Evolutionary conservation across 352 stramenopile species (phyloP).

Genomic region (Thalassiosira sp.): DNA sequence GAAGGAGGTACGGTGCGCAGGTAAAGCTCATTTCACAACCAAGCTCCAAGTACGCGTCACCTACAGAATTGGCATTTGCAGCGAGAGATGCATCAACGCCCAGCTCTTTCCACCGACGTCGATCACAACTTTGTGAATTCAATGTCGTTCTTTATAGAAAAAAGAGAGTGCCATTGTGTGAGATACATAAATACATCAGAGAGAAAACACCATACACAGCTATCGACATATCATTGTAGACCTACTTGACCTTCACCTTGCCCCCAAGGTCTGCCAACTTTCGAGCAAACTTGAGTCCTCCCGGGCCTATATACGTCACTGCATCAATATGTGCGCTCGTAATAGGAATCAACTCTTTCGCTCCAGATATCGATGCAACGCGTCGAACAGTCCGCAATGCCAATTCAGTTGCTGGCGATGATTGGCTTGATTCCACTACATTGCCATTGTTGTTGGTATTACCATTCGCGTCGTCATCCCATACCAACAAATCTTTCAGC

Average conservation of each 20-base stretch:
- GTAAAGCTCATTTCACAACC: constrained; percentile 73
- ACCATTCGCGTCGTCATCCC: background rate
- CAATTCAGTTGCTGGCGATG: constrained; percentile 17
- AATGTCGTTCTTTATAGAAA: constrained; percentile 62
- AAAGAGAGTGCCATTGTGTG: background rate
- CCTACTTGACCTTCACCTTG: constrained; percentile 34
- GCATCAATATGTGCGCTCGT: constrained; percentile 77
- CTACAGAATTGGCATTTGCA: constrained; percentile 56
- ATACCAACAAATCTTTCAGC: background rate
- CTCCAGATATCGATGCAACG: constrained; percentile 27
- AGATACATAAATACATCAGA: background rate
- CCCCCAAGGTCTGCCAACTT: constrained; percentile 61
- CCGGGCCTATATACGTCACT: constrained; percentile 74
- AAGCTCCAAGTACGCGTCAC: constrained; percentile 71
- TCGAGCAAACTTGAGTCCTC: constrained; percentile 64
- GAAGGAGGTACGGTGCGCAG: constrained; percentile 78
- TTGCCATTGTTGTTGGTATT: background rate
- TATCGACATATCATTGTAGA: no score
- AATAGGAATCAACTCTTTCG: constrained; percentile 36
- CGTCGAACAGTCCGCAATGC: constrained; percentile 41
- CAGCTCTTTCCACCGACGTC: constrained; percentile 56
- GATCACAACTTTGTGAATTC: constrained; percentile 77
- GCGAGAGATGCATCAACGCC: constrained; percentile 52
- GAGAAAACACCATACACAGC: no score
- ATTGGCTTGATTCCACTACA: background rate